phyloP scores from a whole-genome alignment of 805 yeast species.

The Suhomyces faveliae region DNA sequence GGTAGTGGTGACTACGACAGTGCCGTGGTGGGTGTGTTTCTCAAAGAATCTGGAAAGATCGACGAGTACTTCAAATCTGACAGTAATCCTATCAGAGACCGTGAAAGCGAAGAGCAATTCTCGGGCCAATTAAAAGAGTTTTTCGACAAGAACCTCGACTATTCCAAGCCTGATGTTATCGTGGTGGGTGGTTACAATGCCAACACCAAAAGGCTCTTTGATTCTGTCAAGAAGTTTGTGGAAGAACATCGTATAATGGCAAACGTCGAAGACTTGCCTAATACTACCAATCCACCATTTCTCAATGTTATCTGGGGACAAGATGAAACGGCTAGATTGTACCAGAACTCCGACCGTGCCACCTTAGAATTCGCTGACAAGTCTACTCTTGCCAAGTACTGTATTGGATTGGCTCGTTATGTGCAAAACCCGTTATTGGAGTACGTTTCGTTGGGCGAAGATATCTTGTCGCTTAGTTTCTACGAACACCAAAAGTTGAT shows the following conservation, averaged over 20 bases:
- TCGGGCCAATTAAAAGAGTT: slow-evolving; percentile 66
- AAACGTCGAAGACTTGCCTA: slow-evolving; percentile 44
- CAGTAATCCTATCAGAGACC: slow-evolving; percentile 56
- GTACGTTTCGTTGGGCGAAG: slow-evolving; percentile 77
- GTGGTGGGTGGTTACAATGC: slow-evolving; percentile 88
- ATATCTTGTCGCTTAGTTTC: slow-evolving; percentile 64
- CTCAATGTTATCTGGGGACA: slow-evolving; percentile 77
- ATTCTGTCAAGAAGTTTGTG: slow-evolving; percentile 55
- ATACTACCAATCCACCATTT: slow-evolving; percentile 48
- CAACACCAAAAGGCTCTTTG: slow-evolving; percentile 59
- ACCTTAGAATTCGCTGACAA: slow-evolving; percentile 78
- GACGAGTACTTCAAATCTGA: slow-evolving; percentile 77
- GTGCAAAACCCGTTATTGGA: slow-evolving; percentile 92
- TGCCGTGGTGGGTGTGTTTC: slow-evolving; percentile 78
- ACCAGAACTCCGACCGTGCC: slow-evolving; percentile 76
- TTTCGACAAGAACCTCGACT: slow-evolving; percentile 56
- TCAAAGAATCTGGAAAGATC: slow-evolving; percentile 79
- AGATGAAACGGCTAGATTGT: slow-evolving; percentile 90
- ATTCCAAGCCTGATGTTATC: slow-evolving; percentile 74
- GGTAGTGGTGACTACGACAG: slow-evolving; percentile 86
- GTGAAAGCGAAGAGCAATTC: slow-evolving; percentile 45
- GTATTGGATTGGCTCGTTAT: slow-evolving; percentile 87
- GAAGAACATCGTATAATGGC: slow-evolving; percentile 53
- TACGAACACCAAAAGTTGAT: slow-evolving; percentile 73
- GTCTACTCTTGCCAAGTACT: slow-evolving; percentile 75